These are phyloP conservation scores for Plantago major DNA, from an alignment of 257 asterid genomes.

Conservation along the genomic window DNA sequence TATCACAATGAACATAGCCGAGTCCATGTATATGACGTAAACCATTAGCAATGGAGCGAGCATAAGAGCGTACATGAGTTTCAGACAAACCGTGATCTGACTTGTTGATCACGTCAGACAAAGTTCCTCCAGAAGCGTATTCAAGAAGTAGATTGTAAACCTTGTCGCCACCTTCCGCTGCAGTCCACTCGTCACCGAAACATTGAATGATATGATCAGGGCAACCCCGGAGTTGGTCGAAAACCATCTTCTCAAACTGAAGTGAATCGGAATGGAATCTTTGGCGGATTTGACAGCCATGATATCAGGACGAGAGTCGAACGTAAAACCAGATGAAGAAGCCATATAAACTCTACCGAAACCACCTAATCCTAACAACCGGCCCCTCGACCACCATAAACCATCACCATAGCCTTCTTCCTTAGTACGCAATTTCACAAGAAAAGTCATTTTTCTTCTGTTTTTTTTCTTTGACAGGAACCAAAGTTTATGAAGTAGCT, in stretches of 20 bases:
- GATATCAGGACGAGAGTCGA: too few relatives aligned
- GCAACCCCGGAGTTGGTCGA: constrained; percentile 55
- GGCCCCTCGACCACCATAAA: too few relatives aligned
- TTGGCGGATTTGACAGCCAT: constrained; percentile 98
- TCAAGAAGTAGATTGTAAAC: constrained; percentile 47
- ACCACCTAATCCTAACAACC: too few relatives aligned
- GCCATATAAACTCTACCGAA: too few relatives aligned
- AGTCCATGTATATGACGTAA: constrained; percentile 23
- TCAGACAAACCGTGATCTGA: constrained; percentile 24
- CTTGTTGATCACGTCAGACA: constrained; percentile 24
- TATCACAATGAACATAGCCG: constrained; percentile 38
- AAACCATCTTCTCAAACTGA: constrained; percentile 79
- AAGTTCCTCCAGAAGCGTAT: constrained; percentile 26
- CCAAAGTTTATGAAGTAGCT: too few relatives aligned
- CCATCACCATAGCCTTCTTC: too few relatives aligned
- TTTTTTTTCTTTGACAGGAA: too few relatives aligned
- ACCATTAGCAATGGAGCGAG: constrained; percentile 27
- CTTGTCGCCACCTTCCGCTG: constrained; percentile 58
- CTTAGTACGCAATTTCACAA: too few relatives aligned
- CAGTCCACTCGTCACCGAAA: constrained; percentile 79
- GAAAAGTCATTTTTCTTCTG: too few relatives aligned
- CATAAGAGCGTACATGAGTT: constrained; percentile 16
- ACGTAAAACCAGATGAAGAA: too few relatives aligned
- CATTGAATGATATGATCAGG: constrained; percentile 50
- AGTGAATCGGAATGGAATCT: constrained; percentile 44